Conservation (phyloP, 257 asterid genomes). For the Gardenia jasminoides region DNA sequence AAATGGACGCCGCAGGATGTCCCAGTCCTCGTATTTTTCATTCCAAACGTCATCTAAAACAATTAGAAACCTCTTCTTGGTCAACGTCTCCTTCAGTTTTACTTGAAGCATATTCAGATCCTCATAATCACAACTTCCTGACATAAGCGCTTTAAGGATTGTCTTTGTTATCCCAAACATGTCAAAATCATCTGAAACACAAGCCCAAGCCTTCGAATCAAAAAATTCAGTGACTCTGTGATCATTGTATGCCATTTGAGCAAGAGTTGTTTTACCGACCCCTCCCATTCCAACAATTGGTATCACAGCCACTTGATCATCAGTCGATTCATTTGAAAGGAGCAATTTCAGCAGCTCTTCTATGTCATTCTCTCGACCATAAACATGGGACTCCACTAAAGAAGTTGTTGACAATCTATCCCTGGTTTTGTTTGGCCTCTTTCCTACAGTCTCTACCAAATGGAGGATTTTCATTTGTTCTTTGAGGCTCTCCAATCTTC, state of each 20-base stretch:
- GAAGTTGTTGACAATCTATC: conserved; percentile 7
- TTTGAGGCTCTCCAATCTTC: neutral
- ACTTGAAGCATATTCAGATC: conserved; percentile 14
- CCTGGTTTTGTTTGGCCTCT: neutral
- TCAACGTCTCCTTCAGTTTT: conserved; percentile 2
- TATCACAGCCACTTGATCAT: conserved; percentile 9
- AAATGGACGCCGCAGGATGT: conserved; percentile 12
- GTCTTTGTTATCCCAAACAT: too few species aligned
- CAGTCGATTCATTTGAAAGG: neutral
- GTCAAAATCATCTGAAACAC: conserved; percentile 16
- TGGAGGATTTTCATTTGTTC: conserved; percentile 4
- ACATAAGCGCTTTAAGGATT: neutral
- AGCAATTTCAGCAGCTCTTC: conserved; percentile 11
- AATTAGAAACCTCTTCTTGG: conserved; percentile 12
- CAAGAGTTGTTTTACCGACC: conserved; percentile 18
- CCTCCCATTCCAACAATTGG: conserved; percentile 13
- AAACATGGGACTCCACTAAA: conserved; percentile 11
- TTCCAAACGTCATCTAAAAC: conserved; percentile 26
- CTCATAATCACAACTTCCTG: conserved; percentile 5
- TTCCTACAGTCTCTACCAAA: conserved; percentile 11
- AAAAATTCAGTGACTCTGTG: conserved; percentile 4
- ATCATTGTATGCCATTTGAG: conserved; percentile 17
- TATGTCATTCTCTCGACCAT: conserved; percentile 19
- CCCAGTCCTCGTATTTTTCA: conserved; percentile 14
- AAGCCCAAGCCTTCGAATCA: conserved; percentile 15